These are phyloP conservation scores for Paecilomyces sp. DNA, from an alignment of 2,329 filamentous ascomycete species.

Conservation along the genomic window DNA sequence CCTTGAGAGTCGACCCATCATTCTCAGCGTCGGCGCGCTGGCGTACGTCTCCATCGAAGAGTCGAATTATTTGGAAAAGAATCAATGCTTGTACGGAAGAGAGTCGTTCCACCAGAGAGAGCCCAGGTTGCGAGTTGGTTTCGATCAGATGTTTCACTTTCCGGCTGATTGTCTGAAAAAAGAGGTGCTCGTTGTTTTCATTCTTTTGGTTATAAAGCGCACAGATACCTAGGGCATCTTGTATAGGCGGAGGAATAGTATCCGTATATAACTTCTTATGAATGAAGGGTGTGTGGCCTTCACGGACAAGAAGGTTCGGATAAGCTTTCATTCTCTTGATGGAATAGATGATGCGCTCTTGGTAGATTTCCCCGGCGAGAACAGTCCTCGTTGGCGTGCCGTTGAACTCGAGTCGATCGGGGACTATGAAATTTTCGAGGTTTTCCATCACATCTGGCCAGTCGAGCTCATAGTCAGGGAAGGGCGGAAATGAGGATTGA, in stretches of 20 bases:
- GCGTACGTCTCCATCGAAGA: slow-evolving; percentile 44
- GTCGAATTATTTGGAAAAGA: slow-evolving; percentile 40
- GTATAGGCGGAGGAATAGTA: neutral
- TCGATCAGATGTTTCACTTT: neutral
- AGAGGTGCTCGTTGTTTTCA: neutral
- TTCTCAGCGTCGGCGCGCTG: slow-evolving; percentile 33
- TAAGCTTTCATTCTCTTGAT: slow-evolving; percentile 2
- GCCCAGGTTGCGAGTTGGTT: neutral
- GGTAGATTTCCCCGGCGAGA: slow-evolving; percentile 4
- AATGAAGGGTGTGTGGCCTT: slow-evolving; percentile 1
- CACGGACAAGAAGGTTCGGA: neutral
- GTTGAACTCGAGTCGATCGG: neutral
- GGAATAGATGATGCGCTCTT: slow-evolving; percentile 3
- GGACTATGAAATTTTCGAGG: slow-evolving; percentile 2
- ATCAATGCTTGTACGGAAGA: slow-evolving; percentile 40
- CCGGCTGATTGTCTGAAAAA: neutral
- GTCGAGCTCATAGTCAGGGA: slow-evolving; percentile 4
- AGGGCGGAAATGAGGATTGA: slow-evolving; percentile 1
- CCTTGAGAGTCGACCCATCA: slow-evolving; percentile 10
- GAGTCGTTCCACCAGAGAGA: slow-evolving; percentile 19
- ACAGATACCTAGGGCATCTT: slow-evolving; percentile 1
- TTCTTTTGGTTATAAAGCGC: slow-evolving; percentile 1
- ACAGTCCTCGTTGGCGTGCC: slow-evolving; percentile 1
- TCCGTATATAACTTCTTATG: neutral
- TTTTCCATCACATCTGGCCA: slow-evolving; percentile 5